Conservation (phyloP, 495 filamentous ascomycete species). For the Lineolata rhizophorae region DNA sequence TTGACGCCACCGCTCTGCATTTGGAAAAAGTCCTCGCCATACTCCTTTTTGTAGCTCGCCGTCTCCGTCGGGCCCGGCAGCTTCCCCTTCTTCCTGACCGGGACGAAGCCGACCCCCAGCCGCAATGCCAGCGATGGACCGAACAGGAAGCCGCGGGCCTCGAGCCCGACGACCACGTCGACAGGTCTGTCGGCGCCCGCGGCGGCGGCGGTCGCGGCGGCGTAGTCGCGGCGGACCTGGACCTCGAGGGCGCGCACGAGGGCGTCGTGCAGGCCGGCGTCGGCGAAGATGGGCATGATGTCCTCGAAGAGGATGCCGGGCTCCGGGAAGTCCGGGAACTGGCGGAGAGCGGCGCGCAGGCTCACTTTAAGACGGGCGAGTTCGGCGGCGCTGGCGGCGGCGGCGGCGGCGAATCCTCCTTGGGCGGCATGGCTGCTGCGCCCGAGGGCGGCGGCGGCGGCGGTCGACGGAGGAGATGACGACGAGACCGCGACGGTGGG, state of each 20-base stretch:
- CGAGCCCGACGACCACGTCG: slow-evolving; percentile 82
- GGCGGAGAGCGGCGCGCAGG: slow-evolving; percentile 37
- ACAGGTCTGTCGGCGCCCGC: slow-evolving; percentile 34
- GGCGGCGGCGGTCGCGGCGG: too few species aligned
- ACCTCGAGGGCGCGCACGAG: slow-evolving; percentile 77
- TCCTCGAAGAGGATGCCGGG: slow-evolving; percentile 95
- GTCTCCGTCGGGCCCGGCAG: slow-evolving; percentile 72
- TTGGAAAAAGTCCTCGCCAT: slow-evolving; percentile 90
- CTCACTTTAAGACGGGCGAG: slow-evolving; percentile 84
- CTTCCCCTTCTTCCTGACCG: slow-evolving; percentile 91
- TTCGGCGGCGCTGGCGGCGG: slow-evolving; percentile 29
- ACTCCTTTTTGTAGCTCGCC: slow-evolving; percentile 82
- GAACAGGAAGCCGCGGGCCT: slow-evolving; percentile 89
- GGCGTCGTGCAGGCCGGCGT: slow-evolving; percentile 46
- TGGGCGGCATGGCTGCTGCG: slow-evolving; percentile 15
- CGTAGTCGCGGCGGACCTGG: slow-evolving; percentile 37
- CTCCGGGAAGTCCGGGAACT: slow-evolving; percentile 85
- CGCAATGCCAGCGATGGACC: slow-evolving; percentile 75
- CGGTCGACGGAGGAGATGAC: too few species aligned
- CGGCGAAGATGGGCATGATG: slow-evolving; percentile 88
- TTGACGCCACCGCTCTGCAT: slow-evolving; percentile 75
- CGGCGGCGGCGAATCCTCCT: slow-evolving; percentile 20
- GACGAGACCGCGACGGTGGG: slow-evolving; percentile 9
- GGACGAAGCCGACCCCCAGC: slow-evolving; percentile 75
- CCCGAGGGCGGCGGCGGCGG: too few species aligned